Conservation (phyloP, 495 filamentous ascomycete species). For the Penicillium nucicola region DNA sequence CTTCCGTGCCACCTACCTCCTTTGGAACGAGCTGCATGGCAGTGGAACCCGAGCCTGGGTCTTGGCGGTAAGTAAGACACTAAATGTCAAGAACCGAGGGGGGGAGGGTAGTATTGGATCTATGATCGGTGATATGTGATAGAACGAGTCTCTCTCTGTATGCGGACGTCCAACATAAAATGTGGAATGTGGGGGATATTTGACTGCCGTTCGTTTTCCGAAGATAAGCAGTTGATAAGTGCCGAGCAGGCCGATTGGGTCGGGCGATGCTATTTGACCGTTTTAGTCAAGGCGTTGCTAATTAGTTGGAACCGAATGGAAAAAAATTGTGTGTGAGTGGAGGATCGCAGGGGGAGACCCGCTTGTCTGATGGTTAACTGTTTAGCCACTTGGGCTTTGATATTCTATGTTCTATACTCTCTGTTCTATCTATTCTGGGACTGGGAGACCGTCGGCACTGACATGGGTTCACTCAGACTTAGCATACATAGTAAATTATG, state of each 20-base stretch:
- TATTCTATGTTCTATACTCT: too few species aligned
- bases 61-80: too few species aligned
- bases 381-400: too few species aligned
- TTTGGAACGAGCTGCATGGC: constrained; percentile 82
- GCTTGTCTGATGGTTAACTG: too few species aligned
- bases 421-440: too few species aligned
- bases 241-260: constrained; percentile 22
- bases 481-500: too few species aligned
- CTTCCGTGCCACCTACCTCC: constrained; percentile 58
- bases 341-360: background rate
- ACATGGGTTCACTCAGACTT: too few species aligned
- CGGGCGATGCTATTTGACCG: constrained; percentile 9
- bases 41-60: constrained; percentile 21
- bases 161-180: background rate
- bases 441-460: too few species aligned
- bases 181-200: constrained; percentile 17
- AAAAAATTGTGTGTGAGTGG: background rate
- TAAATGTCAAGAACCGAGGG: background rate
- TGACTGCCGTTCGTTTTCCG: constrained; percentile 1
- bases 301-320: background rate
- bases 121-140: too few species aligned
- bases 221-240: constrained; percentile 20
- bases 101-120: background rate
- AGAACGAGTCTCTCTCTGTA: too few species aligned
- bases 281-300: constrained; percentile 24